Conservation (phyloP, 192 early-diverging fungal species). For the Linnemannia zychae region DNA sequence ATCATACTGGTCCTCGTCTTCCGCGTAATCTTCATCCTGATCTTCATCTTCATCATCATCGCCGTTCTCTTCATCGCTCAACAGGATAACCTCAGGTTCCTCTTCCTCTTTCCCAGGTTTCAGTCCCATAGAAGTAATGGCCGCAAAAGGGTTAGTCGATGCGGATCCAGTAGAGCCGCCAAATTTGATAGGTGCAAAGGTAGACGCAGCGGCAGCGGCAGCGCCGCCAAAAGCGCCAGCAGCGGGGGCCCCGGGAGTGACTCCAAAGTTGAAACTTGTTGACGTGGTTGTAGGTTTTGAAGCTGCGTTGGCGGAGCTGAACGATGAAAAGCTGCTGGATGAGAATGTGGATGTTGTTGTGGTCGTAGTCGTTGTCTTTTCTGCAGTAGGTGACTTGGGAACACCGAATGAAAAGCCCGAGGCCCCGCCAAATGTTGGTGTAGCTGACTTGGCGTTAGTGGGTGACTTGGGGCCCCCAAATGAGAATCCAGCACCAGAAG, state of each 20-base stretch:
- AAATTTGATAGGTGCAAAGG: neutral
- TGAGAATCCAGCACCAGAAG: neutral
- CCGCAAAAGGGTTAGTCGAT: neutral
- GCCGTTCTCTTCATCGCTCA: neutral
- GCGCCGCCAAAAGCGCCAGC: neutral
- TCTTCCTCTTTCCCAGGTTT: neutral
- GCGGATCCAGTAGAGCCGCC: neutral
- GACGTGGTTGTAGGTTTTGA: neutral
- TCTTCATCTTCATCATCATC: neutral
- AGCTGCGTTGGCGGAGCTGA: neutral
- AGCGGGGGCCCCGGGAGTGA: neutral
- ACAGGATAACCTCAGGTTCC: neutral
- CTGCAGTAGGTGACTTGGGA: neutral
- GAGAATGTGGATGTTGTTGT: neutral
- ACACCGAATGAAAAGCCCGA: neutral
- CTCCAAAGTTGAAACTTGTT: slow-evolving; percentile 5
- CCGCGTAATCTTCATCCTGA: neutral
- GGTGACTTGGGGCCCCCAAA: neutral
- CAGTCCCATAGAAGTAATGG: neutral
- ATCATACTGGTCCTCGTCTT: neutral
- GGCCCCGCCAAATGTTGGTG: neutral
- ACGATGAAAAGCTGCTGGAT: neutral
- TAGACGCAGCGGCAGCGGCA: neutral
- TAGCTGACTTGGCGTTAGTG: neutral
- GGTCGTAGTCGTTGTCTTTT: neutral